Evolutionary conservation across 441 rosid species (phyloP).

Genomic region (California macrophylla): DNA sequence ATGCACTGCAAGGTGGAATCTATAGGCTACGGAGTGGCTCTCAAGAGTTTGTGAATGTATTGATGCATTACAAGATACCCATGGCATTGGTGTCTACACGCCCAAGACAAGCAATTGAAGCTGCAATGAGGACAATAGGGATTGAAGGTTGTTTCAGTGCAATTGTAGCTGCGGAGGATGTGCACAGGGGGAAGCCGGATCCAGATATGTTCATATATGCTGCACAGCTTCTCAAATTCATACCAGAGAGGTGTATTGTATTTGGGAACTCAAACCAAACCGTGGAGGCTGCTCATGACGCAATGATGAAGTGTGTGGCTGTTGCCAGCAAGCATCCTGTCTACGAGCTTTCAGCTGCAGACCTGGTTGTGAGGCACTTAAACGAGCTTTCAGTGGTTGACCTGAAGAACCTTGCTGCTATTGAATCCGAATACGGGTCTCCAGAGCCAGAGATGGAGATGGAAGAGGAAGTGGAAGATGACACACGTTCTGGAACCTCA

Average conservation of each 20-base stretch:
- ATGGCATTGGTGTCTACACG: constrained; percentile 94
- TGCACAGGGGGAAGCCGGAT: constrained; percentile 82
- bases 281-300: constrained; percentile 93
- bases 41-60: constrained; percentile 64
- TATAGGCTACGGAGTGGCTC: constrained; percentile 60
- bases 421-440: constrained; percentile 58
- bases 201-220: constrained; percentile 87
- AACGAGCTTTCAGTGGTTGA: constrained; percentile 81
- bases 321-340: constrained; percentile 85
- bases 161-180: constrained; percentile 77
- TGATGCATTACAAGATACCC: constrained; percentile 80
- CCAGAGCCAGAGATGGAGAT: constrained; percentile 51
- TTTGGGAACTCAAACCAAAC: constrained; percentile 88
- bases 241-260: constrained; percentile 88
- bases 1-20: constrained; percentile 69
- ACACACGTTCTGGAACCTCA: constrained; percentile 22
- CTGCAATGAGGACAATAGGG: constrained; percentile 57
- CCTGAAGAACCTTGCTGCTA: constrained; percentile 77
- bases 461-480: constrained; percentile 54
- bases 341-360: constrained; percentile 88
- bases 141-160: constrained; percentile 58
- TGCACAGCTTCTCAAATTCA: constrained; percentile 76
- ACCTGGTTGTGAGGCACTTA: constrained; percentile 65
- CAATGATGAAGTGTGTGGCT: constrained; percentile 88
- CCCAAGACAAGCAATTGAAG: constrained; percentile 62